Evolutionary conservation across 495 filamentous ascomycete genomes (phyloP), one percentile per base, ranked within the genome.

Genomic region (Stereocaulon alpinum): DNA sequence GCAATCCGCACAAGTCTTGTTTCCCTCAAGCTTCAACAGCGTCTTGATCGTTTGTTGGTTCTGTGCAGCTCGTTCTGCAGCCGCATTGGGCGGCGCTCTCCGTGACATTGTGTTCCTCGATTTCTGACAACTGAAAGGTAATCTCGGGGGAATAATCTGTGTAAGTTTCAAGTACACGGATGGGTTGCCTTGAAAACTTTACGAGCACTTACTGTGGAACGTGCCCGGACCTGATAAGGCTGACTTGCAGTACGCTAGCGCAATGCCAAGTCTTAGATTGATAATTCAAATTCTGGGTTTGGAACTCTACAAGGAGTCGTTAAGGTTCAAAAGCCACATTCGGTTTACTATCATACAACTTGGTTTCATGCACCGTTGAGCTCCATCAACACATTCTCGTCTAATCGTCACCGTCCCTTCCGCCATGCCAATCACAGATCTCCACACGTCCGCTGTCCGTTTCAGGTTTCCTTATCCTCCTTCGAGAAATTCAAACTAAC

Each of bases 1-100:
- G 80, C 93, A 98, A 69, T 98, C 93, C 42, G 93, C 93, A 79
- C 93, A 98, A 68, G 84, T 83, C 75, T 96, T 97, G 75, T 98
- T 98, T 58, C 79, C 71, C 66, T 96, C 91, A 61, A 97, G 76
- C 74, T 97, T 97, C 74, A 96, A 73, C 59, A 98, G 79, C 64
- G 74, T 86, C 76, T 97, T 97, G 72, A 98, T 91, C 14, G 87
- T 90, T 69, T 85, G 79, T 71, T 86, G 84, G 74, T 97, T 96
- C 69, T 90, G 86, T 57, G 89, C 89, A 69, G 87, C 88, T 72
- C 89, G 86, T 69, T 91, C 86, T 57, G 88, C 86, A 61, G 81
- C 83, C 57, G 85, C 81, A 69, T 88, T 88, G n/a, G 81, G 77
- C 48, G 82, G 77, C 47, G 71, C 70, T 67, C 93, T 86, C 76